phyloP scores from a whole-genome alignment of 2,329 filamentous ascomycete genomes.

The Verticillium albo-atrum region DNA sequence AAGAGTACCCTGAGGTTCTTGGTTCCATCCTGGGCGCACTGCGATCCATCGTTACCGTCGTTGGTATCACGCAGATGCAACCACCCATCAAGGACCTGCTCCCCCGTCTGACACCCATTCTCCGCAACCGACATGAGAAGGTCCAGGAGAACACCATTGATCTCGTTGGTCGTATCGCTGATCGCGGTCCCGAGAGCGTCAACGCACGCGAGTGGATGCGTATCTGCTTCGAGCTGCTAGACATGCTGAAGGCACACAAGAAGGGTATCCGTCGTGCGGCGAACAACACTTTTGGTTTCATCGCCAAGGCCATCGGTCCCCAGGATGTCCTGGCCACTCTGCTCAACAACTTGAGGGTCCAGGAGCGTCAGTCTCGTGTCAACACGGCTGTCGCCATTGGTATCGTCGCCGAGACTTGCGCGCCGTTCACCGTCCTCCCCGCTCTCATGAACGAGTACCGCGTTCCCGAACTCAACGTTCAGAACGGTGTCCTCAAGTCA shows the following conservation, averaged over 20 bases:
- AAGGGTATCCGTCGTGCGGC: slow-evolving; percentile 97
- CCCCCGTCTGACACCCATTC: slow-evolving; percentile 92
- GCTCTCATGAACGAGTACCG: slow-evolving; percentile 99
- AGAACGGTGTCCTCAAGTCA: slow-evolving; percentile 96
- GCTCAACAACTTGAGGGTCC: slow-evolving; percentile 92
- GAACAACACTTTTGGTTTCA: slow-evolving; percentile 99
- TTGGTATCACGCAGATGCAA: slow-evolving; percentile 97
- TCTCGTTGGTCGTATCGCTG: slow-evolving; percentile 93
- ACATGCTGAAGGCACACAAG: slow-evolving; percentile 99
- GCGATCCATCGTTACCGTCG: slow-evolving; percentile 93
- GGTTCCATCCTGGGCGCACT: slow-evolving; percentile 94
- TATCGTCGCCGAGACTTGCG: slow-evolving; percentile 97
- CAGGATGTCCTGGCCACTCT: slow-evolving; percentile 95
- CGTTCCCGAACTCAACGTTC: slow-evolving; percentile 95
- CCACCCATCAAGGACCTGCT: slow-evolving; percentile 95
- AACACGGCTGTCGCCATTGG: slow-evolving; percentile 98
- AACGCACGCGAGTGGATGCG: slow-evolving; percentile 99
- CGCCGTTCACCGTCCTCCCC: slow-evolving; percentile 96
- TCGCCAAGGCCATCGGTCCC: slow-evolving; percentile 96
- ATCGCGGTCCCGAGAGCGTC: slow-evolving; percentile 92
- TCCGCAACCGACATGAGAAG: slow-evolving; percentile 97
- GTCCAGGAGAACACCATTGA: slow-evolving; percentile 99
- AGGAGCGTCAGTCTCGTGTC: slow-evolving; percentile 96
- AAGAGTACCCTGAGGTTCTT: slow-evolving; percentile 96
- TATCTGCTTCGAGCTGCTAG: slow-evolving; percentile 96